Evolutionary conservation across 805 yeast genomes (phyloP).

Genomic region (Citeromyces matritensis): DNA sequence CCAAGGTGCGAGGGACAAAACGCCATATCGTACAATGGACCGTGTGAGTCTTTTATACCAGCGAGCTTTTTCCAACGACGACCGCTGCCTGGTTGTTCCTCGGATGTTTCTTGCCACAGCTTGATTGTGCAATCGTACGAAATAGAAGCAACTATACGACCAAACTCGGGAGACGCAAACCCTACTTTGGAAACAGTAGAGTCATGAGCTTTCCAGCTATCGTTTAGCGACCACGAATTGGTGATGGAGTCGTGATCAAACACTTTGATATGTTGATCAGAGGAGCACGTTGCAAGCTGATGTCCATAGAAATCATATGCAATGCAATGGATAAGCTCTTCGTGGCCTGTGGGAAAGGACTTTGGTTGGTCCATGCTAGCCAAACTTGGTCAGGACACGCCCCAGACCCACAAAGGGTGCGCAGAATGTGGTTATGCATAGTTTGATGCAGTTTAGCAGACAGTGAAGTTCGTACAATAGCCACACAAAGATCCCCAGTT

Average conservation of each 20-base stretch:
- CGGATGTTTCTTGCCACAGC: constrained; percentile 82
- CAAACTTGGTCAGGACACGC: neutral
- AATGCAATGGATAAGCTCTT: constrained; percentile 81
- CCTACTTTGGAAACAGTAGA: constrained; percentile 67
- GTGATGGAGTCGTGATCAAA: constrained; percentile 59
- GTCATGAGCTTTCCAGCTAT: constrained; percentile 94
- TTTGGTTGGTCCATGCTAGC: constrained; percentile 18
- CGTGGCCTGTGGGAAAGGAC: constrained; percentile 83
- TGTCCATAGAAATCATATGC: constrained; percentile 89
- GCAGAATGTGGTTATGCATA: constrained; percentile 1
- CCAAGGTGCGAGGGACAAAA: constrained; percentile 84
- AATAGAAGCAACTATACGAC: constrained; percentile 74
- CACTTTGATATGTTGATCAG: constrained; percentile 87
- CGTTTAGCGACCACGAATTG: constrained; percentile 71
- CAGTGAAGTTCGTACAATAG: constrained; percentile 3
- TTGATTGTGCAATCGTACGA: constrained; percentile 83
- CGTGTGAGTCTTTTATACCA: constrained; percentile 73
- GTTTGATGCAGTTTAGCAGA: constrained; percentile 1
- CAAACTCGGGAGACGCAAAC: constrained; percentile 94
- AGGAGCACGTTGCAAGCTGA: constrained; percentile 86
- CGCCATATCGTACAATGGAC: constrained; percentile 79
- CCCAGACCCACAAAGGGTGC: constrained; percentile 1
- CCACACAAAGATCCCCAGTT: constrained; percentile 2
- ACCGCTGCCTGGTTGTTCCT: constrained; percentile 64
- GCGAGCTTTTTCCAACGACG: constrained; percentile 68